Base-by-base conservation (phyloP, 352 stramenopile genomes). In the Elongisporangium prolatum region DNA sequence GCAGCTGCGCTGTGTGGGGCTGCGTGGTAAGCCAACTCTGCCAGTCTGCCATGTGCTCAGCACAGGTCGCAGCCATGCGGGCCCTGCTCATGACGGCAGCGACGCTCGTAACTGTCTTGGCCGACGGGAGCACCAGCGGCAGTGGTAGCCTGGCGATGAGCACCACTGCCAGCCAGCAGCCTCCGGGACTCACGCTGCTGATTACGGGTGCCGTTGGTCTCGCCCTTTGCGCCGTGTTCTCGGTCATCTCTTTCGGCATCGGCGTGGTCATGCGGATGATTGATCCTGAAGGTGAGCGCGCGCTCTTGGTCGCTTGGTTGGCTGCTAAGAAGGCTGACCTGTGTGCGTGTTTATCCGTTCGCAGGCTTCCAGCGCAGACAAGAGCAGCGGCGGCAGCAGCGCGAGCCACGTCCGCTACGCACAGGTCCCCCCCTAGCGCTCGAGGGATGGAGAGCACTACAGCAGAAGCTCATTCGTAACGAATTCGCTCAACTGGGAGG, bases 361-460 rank as follows among this genome's bases (percentile, higher is more conserved):
- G 2, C 25, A 60, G 55, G 18, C 11, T 21, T 8, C 28, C 28
- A 40, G 28, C 28, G 28, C 28, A 40, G 28, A 40, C 28, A 40
- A 40, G 28, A 40, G 28, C 28, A 40, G 28, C 28, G 28, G 8
- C 28, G 28, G 8, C 28, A 40, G 11, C 18, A 18, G 17, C 21
- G n/a, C 22, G 20, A 48, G 9, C 44, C 18, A 6, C 40, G 55
- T 13, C 21, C 8, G 25, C 17, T 48, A 11, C 55, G 25, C 22
- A 21, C 57, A n/a, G 60, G 64, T 2, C 64, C 64, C 6, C 67
- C 64, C 21, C 59, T 75, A 50, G 68, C 21, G 21, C 21, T 69
- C 34, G 65, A 69, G 1, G 71, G 68, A 13, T 73, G 68, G 68
- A 73, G 70, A 48, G 64, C 64, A 17, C 67, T 75, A 52, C 57